These are phyloP conservation scores for Avena insularis DNA, from an alignment of 176 grass and related monocot species.

Conservation along the genomic window DNA sequence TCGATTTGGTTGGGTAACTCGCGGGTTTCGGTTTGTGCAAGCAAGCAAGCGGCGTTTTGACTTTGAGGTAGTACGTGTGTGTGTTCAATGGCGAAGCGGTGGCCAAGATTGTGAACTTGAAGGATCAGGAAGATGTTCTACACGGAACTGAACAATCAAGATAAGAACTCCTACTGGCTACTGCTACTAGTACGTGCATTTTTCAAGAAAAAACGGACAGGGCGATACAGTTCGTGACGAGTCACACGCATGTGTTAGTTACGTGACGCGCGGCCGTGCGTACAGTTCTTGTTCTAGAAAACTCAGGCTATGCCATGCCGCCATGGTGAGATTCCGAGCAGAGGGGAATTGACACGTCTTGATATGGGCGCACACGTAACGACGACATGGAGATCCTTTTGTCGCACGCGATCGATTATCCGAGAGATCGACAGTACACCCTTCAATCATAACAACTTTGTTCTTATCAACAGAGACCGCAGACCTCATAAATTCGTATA, in stretches of 20 bases:
- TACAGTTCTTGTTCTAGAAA: neutral
- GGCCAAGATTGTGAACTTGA: neutral
- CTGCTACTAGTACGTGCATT: neutral
- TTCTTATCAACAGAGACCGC: neutral
- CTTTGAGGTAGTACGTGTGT: neutral
- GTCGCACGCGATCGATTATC: constrained; percentile 4
- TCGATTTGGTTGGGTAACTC: constrained; percentile 33
- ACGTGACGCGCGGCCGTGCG: neutral
- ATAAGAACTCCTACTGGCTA: too few species aligned
- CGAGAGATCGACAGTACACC: neutral
- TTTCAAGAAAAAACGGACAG: neutral
- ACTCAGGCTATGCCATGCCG: too few species aligned
- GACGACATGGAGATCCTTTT: neutral
- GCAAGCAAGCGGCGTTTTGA: constrained; percentile 24
- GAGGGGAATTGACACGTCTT: too few species aligned
- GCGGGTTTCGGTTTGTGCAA: neutral
- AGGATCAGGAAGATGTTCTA: too few species aligned
- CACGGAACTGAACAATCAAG: too few species aligned
- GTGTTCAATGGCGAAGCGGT: neutral
- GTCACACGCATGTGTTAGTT: neutral
- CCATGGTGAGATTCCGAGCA: too few species aligned
- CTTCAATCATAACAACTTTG: neutral
- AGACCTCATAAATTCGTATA: neutral
- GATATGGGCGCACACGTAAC: too few species aligned
- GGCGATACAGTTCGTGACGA: constrained; percentile 12